phyloP scores from a whole-genome alignment of 2,329 filamentous ascomycete genomes.

The Trichoderma cornu-damae region DNA sequence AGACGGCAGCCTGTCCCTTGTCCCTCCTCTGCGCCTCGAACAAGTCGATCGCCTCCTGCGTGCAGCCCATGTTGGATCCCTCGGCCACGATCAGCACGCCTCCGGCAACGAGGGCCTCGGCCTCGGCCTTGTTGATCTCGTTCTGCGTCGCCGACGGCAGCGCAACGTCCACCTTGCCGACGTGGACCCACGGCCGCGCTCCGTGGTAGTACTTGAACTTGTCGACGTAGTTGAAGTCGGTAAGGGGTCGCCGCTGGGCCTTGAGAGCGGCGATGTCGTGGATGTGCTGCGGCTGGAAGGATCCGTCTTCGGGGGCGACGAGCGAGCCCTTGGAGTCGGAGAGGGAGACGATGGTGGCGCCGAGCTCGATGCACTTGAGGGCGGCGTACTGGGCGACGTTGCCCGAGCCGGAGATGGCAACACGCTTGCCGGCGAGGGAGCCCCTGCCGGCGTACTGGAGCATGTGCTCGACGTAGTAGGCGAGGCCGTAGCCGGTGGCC shows the following conservation, averaged over 20 bases:
- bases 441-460: constrained; percentile 85
- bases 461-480: constrained; percentile 97
- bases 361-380: constrained; percentile 93
- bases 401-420: constrained; percentile 92
- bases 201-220: constrained; percentile 84
- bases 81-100: constrained; percentile 87
- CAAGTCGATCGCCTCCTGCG: constrained; percentile 86
- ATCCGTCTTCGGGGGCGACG: constrained; percentile 63
- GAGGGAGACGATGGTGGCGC: constrained; percentile 84
- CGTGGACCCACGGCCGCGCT: constrained; percentile 85
- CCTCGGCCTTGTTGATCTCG: constrained; percentile 90
- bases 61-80: constrained; percentile 99
- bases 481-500: constrained; percentile 91
- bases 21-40: constrained; percentile 76
- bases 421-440: constrained; percentile 82
- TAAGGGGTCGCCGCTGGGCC: constrained; percentile 77
- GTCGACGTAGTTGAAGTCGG: constrained; percentile 59
- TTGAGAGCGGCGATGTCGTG: constrained; percentile 77
- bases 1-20: constrained; percentile 66
- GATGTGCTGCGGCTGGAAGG: constrained; percentile 76
- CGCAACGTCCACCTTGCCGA: constrained; percentile 82
- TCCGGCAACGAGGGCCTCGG: constrained; percentile 68
- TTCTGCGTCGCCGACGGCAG: constrained; percentile 96
- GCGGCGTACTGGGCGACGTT: constrained; percentile 98
- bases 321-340: constrained; percentile 87